Conservation (phyloP, 2,329 filamentous ascomycete genomes). For the Mycocentrospora acerina region DNA sequence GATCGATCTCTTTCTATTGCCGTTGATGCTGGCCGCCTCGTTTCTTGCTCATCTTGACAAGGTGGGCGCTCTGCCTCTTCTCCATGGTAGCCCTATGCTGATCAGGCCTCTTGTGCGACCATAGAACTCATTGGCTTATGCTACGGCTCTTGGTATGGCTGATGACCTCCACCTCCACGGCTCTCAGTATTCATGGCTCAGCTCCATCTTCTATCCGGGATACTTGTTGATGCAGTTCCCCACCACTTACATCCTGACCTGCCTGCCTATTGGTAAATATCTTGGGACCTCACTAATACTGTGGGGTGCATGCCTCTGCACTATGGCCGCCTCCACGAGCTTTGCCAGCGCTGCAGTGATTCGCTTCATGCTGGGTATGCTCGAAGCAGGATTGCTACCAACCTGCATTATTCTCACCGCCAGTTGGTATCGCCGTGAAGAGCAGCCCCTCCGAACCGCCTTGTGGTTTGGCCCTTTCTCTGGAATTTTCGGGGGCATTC, state of each 20-base stretch:
- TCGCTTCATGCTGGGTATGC: constrained; percentile 5
- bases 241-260: constrained; percentile 3
- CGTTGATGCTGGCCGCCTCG: no score
- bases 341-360: constrained; percentile 3
- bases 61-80: no score
- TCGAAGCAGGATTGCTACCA: constrained; percentile 2
- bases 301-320: constrained; percentile 1
- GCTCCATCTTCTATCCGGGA: constrained; percentile 5
- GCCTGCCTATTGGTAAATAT: constrained; percentile 2
- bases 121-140: constrained; percentile 2
- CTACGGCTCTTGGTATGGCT: constrained; percentile 1
- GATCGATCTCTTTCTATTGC: no score
- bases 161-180: constrained; percentile 4
- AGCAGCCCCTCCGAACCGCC: constrained; percentile 4
- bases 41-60: no score
- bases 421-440: constrained; percentile 1
- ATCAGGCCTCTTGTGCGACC: no score
- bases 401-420: constrained; percentile 1
- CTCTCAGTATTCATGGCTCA: constrained; percentile 5
- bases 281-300: constrained; percentile 2
- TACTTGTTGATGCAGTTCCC: constrained; percentile 7
- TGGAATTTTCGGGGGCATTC: constrained; percentile 6
- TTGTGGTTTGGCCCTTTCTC: constrained; percentile 6
- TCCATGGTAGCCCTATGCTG: no score
- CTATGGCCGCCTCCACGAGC: constrained; percentile 2